Evolutionary conservation across 768 basidiomycete genomes (phyloP).

Genomic region (Mycena haematopus): DNA sequence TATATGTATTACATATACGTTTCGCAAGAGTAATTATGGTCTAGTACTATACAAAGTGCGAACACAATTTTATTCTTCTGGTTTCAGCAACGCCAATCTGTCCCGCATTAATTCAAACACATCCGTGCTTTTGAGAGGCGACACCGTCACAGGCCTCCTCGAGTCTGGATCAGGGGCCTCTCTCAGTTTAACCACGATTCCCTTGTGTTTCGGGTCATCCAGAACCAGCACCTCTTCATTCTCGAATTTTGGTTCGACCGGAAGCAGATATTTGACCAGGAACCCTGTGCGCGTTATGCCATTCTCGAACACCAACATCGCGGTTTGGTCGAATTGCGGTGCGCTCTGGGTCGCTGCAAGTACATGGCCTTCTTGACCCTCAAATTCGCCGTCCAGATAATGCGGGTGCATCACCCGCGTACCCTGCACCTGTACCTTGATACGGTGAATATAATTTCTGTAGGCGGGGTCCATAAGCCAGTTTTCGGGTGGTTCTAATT

Average conservation of each 20-base stretch:
- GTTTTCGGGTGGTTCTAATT: constrained; percentile 43
- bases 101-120: constrained; percentile 46
- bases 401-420: constrained; percentile 37
- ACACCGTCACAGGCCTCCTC: constrained; percentile 40
- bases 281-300: constrained; percentile 42
- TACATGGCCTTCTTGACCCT: constrained; percentile 39
- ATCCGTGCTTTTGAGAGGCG: constrained; percentile 40
- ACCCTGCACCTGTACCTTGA: constrained; percentile 47
- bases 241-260: constrained; percentile 44
- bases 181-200: constrained; percentile 51
- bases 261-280: constrained; percentile 48
- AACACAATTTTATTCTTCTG: constrained; percentile 6
- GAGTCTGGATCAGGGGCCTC: constrained; percentile 42
- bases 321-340: constrained; percentile 44
- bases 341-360: constrained; percentile 40
- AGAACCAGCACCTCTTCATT: constrained; percentile 60
- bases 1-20: too few relatives aligned
- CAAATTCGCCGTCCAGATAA: constrained; percentile 46
- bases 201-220: constrained; percentile 49
- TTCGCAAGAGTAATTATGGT: too few relatives aligned
- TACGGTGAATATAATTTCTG: constrained; percentile 40
- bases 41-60: too few relatives aligned
- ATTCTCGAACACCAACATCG: constrained; percentile 40
- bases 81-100: constrained; percentile 40
- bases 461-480: constrained; percentile 48